Evolutionary conservation across 352 stramenopile genomes (phyloP).

Genomic region (Phytophthora sp.): DNA sequence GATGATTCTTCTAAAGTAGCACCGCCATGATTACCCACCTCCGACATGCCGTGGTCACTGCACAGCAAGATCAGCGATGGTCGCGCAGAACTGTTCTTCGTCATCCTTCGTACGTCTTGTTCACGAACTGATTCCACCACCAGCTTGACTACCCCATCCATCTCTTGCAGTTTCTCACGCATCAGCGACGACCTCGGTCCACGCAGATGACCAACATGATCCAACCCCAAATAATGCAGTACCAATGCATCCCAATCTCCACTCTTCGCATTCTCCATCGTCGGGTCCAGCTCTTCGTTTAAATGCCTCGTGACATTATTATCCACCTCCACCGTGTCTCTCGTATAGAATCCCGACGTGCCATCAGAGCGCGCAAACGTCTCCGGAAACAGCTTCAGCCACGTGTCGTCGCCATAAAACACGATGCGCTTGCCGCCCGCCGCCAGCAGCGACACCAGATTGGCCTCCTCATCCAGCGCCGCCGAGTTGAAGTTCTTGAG

Average conservation of each 20-base stretch:
- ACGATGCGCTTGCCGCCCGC: conserved; percentile 64
- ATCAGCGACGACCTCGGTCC: conserved; percentile 83
- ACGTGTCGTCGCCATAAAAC: conserved; percentile 92
- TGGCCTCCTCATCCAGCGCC: conserved; percentile 69
- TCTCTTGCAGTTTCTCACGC: conserved; percentile 82
- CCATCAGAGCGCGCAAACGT: conserved; percentile 75
- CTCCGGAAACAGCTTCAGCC: conserved; percentile 86
- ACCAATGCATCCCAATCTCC: conserved; percentile 86
- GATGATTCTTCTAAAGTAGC: conserved; percentile 86
- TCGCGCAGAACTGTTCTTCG: conserved; percentile 19
- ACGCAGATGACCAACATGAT: conserved; percentile 85
- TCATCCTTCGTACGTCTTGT: conserved; percentile 55
- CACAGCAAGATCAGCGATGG: conserved; percentile 82
- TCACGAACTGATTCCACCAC: conserved; percentile 63
- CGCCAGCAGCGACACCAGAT: conserved; percentile 66
- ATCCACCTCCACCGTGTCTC: conserved; percentile 88
- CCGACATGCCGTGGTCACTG: conserved; percentile 91
- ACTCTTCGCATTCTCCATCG: conserved; percentile 65
- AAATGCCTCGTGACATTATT: conserved; percentile 88
- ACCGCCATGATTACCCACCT: conserved; percentile 88
- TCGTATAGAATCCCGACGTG: conserved; percentile 90
- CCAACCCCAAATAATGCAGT: conserved; percentile 87
- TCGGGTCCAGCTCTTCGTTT: conserved; percentile 81
- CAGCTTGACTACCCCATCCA: conserved; percentile 73
- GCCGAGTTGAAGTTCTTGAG: conserved; percentile 92